Evolutionary conservation across 75 land plant genomes (phyloP), one percentile per base, ranked within the genome.

Genomic region (Larix kaempferi): DNA sequence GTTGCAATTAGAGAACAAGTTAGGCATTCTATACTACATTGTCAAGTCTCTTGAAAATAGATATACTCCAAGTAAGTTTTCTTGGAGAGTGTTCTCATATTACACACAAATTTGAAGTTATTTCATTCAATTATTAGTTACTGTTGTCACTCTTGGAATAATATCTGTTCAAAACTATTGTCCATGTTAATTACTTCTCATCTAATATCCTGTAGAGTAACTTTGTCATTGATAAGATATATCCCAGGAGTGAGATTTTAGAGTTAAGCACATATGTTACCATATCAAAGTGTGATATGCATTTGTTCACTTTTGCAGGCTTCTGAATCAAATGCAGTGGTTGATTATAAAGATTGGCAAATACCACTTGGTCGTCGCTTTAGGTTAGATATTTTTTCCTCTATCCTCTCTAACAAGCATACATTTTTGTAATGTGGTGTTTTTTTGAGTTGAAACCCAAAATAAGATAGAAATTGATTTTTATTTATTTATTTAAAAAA

Each of bases 321-420:
- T 29, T 89, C 98, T 41, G 80, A 93, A 74, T 82, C 78, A 74
- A 83, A 89, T 26, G 16, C 63, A 76, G 96, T 95, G 76, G 89
- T 93, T 26, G 98, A 95, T 77, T 95, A 82, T 78, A 95, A 93
- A 77, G 98, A 95, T 84, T 95, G 98, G 98, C 94, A 95, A 77
- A 88, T 95, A 65, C 94, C 94, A 66, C 83, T 91, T 71, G 95
- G 98, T 57, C 91, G 98, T 56, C 82, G 96, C 6, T 95, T 95
- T 82, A 95, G 98, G 98, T 94, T 49, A 22, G 69, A 57, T 3
- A 16, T 25, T 74, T 26, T 52, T 23, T 22, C 60, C 76, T 55
- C 10, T 74, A 29, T 10, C 56, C 17, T 74, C 17, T 17, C 16
- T 69, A 69, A 44, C 25, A 2, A 8, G 41, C 41, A 39, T 41